A percentile compares a stretch with the other conserved stretches of the same genome.
Conservation (phyloP, 2,329 filamentous ascomycete genomes). For the Sporothrix mexicana region DNA sequence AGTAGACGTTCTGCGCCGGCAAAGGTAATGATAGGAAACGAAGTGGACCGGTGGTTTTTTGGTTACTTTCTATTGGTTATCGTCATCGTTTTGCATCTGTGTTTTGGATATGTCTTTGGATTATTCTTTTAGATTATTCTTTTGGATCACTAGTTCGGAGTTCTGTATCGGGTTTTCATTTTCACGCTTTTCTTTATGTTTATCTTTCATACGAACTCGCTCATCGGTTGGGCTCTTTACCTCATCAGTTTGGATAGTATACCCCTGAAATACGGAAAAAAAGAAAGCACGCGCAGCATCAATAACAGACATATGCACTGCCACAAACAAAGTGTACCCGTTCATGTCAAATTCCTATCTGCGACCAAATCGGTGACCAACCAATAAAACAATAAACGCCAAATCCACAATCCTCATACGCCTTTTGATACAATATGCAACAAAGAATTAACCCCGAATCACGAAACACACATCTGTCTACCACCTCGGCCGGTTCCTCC, state of each 20-base stretch:
- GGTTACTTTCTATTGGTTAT: background rate
- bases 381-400: background rate
- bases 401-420: too few relatives aligned
- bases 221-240: background rate
- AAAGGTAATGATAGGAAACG: background rate
- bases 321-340: background rate
- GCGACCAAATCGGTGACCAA: background rate
- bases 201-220: background rate
- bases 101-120: background rate
- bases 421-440: background rate
- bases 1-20: background rate
- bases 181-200: background rate
- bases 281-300: background rate
- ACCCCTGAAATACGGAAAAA: conserved; percentile 10
- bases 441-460: background rate
- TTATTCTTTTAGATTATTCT: background rate
- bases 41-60: background rate
- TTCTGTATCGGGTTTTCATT: background rate
- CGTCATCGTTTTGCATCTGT: background rate
- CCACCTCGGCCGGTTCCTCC: conserved; percentile 59
- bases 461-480: conserved; percentile 39
- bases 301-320: background rate
- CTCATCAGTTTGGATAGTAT: background rate
- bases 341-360: background rate
- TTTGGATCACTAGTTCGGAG: conserved; percentile 1